Base-by-base conservation (phyloP, 164 flowering plant genomes). In the Berberis thunbergii region DNA sequence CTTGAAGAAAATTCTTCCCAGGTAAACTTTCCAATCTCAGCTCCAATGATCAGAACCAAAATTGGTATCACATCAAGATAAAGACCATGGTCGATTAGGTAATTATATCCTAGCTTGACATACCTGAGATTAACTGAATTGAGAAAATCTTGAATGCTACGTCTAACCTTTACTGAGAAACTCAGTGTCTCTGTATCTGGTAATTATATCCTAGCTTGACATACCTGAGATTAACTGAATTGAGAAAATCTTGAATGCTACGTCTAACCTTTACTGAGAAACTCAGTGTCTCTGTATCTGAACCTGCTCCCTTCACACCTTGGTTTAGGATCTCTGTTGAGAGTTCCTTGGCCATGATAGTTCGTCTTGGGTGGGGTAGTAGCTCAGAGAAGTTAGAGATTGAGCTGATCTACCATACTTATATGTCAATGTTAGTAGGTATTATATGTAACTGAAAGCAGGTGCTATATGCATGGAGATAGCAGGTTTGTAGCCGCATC, bases 191-290 rank as follows among this genome's bases (percentile, higher is more conserved):
- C 86, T 0, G 85, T 77, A 26, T 79, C 49, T 2, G 86, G 82
- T 84, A 82, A 26, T 64, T 43, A 54, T 80, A 87, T 2, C 90
- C 90, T 9, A 85, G 84, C 69, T 75, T 87, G 45, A 84, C 88
- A 43, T 87, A 87, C 58, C 84, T 83, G 41, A 85, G 68, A 67
- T 84, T 78, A 10, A 84, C 86, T 0, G 90, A 87, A 44, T 66
- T 67, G 4, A 82, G 74, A 59, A 83, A 85, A 67, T 84, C 81
- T 0, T 88, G 94, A 70, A 85, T 48, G 26, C 82, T 60, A 0
- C 73, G 81, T 43, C 75, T 74, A 9, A 85, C 85, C 66, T 73
- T 75, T 1, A 87, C 82, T 0, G 86, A 79, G 75, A 83, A 83
- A 45, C 57, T 77, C 6, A 62, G 68, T 1, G 86, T 80, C 0